phyloP scores from a whole-genome alignment of 306 rosid genomes.

The Lagenaria siceraria region DNA sequence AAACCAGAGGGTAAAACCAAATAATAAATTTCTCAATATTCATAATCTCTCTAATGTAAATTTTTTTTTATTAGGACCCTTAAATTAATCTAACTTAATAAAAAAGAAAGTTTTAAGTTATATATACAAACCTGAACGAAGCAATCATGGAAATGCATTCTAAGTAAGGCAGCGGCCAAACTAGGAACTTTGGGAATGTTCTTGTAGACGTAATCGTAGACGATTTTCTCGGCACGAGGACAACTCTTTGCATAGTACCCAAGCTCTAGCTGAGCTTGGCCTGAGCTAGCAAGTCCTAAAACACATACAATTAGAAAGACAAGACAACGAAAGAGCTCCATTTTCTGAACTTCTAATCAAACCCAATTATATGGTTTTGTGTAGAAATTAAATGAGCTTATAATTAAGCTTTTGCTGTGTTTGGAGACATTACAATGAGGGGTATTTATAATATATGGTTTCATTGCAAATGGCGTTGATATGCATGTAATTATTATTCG shows the following conservation, averaged over 20 bases:
- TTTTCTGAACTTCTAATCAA: neutral
- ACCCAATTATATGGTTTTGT: neutral
- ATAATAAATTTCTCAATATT: too few species aligned
- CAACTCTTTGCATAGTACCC: conserved; percentile 49
- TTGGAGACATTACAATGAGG: neutral
- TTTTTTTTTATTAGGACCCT: too few species aligned
- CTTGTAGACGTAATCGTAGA: conserved; percentile 32
- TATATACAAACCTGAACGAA: conserved; percentile 44
- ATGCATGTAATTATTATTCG: neutral
- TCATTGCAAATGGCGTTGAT: neutral
- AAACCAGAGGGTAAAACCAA: too few species aligned
- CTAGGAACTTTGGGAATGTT: conserved; percentile 56
- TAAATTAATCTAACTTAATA: too few species aligned
- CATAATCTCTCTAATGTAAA: too few species aligned
- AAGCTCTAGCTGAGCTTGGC: conserved; percentile 38
- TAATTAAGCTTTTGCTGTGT: neutral
- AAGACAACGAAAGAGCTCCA: neutral
- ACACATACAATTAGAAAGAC: conserved; percentile 19
- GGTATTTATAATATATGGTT: neutral
- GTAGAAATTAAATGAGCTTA: neutral
- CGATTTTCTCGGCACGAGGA: conserved; percentile 57
- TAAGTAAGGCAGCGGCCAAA: conserved; percentile 65
- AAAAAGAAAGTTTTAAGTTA: too few species aligned
- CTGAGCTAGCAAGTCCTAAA: conserved; percentile 26
- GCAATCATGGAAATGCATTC: conserved; percentile 89